A percentile compares a stretch with the other conserved stretches of the same genome.
Conservation (phyloP, 495 filamentous ascomycete species). For the Trichoderma gamsii region DNA sequence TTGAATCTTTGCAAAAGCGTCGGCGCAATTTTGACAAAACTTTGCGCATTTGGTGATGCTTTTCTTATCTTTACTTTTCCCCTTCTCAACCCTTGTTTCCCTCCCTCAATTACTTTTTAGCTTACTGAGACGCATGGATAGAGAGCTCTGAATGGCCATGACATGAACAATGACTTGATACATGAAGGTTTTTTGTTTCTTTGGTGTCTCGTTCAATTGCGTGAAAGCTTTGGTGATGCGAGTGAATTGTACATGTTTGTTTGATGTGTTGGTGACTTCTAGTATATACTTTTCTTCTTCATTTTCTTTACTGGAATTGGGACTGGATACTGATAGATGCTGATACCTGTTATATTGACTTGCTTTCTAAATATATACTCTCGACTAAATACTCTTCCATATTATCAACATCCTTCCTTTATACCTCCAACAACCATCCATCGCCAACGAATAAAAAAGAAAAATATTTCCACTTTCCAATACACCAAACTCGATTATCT, state of each 20-base stretch:
- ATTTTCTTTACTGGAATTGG: background rate
- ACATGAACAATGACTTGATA: conserved; percentile 10
- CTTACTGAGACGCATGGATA: conserved; percentile 1
- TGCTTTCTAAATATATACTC: background rate
- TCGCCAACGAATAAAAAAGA: background rate
- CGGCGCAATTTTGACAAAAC: background rate
- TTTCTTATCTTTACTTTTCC: background rate
- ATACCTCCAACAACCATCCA: background rate
- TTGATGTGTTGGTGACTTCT: background rate
- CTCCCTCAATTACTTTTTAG: background rate
- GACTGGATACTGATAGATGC: background rate
- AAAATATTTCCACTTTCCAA: background rate
- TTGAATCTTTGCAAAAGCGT: background rate
- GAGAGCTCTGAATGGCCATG: conserved; percentile 11
- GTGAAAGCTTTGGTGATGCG: background rate
- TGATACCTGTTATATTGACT: conserved; percentile 9
- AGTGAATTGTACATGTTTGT: background rate
- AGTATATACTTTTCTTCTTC: background rate
- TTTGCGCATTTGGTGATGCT: background rate
- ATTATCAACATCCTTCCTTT: background rate
- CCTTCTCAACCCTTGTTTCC: background rate
- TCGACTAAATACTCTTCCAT: background rate
- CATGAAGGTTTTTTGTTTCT: background rate
- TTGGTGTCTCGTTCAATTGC: background rate
- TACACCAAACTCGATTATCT: background rate